A percentile compares a stretch with the other conserved stretches of the same genome.
These are phyloP conservation scores for Carnegiea gigantea DNA, from an alignment of 179 eudicot genomes.

Conservation along the genomic window DNA sequence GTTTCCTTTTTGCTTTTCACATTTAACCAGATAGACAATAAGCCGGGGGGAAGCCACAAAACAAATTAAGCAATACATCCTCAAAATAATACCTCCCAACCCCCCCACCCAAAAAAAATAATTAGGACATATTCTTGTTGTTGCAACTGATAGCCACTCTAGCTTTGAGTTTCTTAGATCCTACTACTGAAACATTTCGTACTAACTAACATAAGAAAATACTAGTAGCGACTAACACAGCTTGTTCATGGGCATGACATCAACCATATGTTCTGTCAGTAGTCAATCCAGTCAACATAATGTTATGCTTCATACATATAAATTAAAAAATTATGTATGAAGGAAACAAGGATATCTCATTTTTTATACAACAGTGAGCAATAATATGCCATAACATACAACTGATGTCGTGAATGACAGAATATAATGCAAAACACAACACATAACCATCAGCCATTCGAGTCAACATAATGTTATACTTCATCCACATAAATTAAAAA, in stretches of 20 bases:
- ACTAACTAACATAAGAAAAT: neutral
- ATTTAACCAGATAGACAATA: no score
- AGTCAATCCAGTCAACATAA: neutral
- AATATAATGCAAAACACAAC: neutral
- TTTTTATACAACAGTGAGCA: neutral
- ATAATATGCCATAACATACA: constrained; percentile 17
- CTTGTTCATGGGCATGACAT: neutral
- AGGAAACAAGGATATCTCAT: constrained; percentile 1
- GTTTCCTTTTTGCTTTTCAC: no score
- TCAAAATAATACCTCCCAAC: neutral
- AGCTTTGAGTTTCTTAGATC: neutral
- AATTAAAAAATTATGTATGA: no score
- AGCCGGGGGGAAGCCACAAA: neutral
- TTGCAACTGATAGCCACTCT: neutral
- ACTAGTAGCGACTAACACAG: neutral
- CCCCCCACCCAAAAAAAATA: neutral
- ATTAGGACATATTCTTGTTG: neutral
- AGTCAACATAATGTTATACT: neutral
- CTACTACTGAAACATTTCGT: neutral
- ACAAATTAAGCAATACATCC: neutral
- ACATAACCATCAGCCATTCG: neutral
- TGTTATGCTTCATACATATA: neutral
- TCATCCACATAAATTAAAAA: neutral
- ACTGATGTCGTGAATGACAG: neutral
- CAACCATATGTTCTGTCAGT: neutral